Conservation (phyloP, 768 basidiomycete genomes). For the Tulasnella sp. region DNA sequence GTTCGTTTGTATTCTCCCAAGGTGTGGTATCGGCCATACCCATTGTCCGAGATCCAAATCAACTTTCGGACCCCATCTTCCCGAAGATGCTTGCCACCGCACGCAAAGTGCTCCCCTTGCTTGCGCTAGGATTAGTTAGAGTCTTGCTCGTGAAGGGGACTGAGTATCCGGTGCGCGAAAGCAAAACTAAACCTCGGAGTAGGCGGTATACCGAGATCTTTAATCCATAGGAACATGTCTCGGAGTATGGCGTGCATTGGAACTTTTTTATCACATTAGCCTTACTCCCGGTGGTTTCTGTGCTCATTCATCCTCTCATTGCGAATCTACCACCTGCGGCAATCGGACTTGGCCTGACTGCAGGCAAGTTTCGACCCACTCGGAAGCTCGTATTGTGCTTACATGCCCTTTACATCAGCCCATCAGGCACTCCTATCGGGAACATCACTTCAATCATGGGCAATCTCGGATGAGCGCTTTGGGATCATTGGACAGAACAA, state of each 20-base stretch:
- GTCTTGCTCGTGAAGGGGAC: conserved; percentile 83
- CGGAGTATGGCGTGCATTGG: conserved; percentile 97
- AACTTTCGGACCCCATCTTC: conserved; percentile 39
- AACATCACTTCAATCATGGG: conserved; percentile 48
- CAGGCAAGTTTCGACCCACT: conserved; percentile 26
- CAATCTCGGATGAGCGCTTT: conserved; percentile 52
- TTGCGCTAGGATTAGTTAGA: conserved; percentile 63
- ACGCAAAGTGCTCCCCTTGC: conserved; percentile 55
- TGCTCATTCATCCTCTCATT: conserved; percentile 58
- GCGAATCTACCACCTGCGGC: conserved; percentile 45
- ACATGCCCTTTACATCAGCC: conserved; percentile 36
- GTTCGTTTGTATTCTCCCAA: conserved; percentile 94
- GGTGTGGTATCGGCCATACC: conserved; percentile 86
- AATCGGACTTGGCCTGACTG: conserved; percentile 50
- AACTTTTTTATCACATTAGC: conserved; percentile 96
- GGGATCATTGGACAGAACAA: conserved; percentile 72
- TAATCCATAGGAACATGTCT: conserved; percentile 67
- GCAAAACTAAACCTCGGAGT: too few species aligned
- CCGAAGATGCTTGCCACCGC: conserved; percentile 42
- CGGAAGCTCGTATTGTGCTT: not conserved
- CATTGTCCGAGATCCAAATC: conserved; percentile 49
- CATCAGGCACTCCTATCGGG: conserved; percentile 59
- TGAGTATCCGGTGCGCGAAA: conserved; percentile 88
- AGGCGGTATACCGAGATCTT: not conserved
- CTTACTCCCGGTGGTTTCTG: conserved; percentile 61